Evolutionary conservation across 495 filamentous ascomycete genomes (phyloP).

Genomic region (Trichoderma reesei): DNA sequence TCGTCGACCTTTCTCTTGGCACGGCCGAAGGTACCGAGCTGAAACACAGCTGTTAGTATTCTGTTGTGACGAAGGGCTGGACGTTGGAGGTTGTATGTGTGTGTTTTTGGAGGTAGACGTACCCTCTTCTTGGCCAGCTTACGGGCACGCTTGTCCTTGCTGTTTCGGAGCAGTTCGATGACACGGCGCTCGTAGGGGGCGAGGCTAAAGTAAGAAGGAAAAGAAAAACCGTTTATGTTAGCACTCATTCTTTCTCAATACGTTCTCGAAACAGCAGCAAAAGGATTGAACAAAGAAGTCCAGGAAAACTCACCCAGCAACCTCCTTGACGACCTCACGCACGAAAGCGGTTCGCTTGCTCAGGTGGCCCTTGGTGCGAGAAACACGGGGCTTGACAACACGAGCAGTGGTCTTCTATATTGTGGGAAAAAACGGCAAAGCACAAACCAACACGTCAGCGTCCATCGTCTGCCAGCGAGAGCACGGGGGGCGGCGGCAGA

Average conservation of each 20-base stretch:
- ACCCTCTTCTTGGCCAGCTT: conserved; percentile 99
- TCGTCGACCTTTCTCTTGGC: conserved; percentile 99
- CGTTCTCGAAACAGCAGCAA: background rate
- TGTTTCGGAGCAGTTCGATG: conserved; percentile 96
- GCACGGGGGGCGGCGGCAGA: conserved; percentile 35
- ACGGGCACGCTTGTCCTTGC: conserved; percentile 97
- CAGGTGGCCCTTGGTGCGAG: conserved; percentile 80
- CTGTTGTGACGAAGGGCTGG: too few species aligned
- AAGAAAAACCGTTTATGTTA: conserved; percentile 16
- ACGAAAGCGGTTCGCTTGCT: conserved; percentile 92
- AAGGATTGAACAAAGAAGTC: background rate
- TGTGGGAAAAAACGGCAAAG: too few species aligned
- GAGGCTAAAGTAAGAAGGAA: conserved; percentile 48
- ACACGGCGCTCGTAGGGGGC: conserved; percentile 97
- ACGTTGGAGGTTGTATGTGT: conserved; percentile 11
- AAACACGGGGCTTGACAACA: conserved; percentile 76
- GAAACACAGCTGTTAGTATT: conserved; percentile 9
- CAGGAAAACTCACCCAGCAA: conserved; percentile 57
- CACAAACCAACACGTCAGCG: conserved; percentile 30
- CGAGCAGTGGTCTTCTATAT: conserved; percentile 83
- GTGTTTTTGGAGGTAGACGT: conserved; percentile 23
- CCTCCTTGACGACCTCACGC: conserved; percentile 85
- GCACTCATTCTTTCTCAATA: conserved; percentile 8
- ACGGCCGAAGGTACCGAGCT: conserved; percentile 94
- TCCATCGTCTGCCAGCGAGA: conserved; percentile 27